Evolutionary conservation across 169 alveolate species (phyloP), one percentile per base, ranked within the genome.

Genomic region (Cryptosporidium parvum): DNA sequence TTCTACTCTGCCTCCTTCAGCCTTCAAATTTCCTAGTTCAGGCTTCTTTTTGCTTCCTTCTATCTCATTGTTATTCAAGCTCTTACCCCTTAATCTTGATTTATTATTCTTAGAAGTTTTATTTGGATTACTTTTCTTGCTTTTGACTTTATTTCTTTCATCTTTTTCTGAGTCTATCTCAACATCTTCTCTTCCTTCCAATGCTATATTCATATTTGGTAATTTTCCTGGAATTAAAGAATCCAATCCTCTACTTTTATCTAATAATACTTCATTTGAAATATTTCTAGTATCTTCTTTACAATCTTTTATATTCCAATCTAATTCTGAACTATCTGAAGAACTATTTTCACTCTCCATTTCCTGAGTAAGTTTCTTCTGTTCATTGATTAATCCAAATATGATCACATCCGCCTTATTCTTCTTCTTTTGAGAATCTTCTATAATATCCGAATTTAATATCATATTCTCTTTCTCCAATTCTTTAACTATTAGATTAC

Each of bases 321-420:
- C 72, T 21, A 21, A n/a, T 65, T 29, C 72, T 29, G 18, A n/a
- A 10, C 72, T 35, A 14, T 29, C 72, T n/a, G 67, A 26, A 56
- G 37, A 23, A 8, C 10, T 21, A 8, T 56, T 4, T 0, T 16
- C 3, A 21, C 37, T 56, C 69, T 3, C 29, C 8, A 65, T 16
- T n/a, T 59, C 75, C 45, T 80, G 89, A 26, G 80, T 80, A 59
- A 65, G 56, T 16, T 62, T 80, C 48, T 62, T 80, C 26, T 80
- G 73, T 7, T 80, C 89, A 80, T 62, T 80, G 26, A 80, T 35
- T n/a, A 80, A 62, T 18, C 89, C 89, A 33, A 80, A 62, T 23
- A 80, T 80, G 10, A 80, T 80, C 6, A 62, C 75, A 80, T 80
- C 89, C 33, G 89, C 89, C 35, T 65, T 80, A 23, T 45, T 65